These are phyloP conservation scores for Gardenia jasminoides DNA, from an alignment of 257 asterid species.

Conservation along the genomic window DNA sequence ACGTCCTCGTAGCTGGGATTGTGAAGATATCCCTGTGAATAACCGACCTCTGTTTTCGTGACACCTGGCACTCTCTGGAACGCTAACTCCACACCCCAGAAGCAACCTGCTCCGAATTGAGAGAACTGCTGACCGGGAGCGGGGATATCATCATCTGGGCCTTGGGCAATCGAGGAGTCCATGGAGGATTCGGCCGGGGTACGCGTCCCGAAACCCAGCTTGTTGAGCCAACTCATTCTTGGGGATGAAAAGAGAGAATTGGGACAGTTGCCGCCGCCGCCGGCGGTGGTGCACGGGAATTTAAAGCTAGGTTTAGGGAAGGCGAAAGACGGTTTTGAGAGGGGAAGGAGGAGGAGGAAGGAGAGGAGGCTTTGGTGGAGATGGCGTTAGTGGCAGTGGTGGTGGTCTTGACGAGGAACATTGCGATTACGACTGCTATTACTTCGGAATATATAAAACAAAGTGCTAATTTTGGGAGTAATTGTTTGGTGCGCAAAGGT, in stretches of 20 bases:
- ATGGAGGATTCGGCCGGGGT: constrained; percentile 42
- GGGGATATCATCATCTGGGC: constrained; percentile 74
- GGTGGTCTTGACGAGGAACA: constrained; percentile 42
- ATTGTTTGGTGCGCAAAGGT: background rate
- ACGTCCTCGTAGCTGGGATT: constrained; percentile 78
- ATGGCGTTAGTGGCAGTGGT: constrained; percentile 24
- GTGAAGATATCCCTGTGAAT: constrained; percentile 63
- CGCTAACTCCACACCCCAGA: constrained; percentile 96
- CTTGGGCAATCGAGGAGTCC: constrained; percentile 60
- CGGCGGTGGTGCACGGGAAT: constrained; percentile 20
- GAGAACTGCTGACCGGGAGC: constrained; percentile 77
- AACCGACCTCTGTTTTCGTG: constrained; percentile 82
- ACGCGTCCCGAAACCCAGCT: constrained; percentile 72
- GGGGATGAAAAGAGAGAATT: constrained; percentile 29
- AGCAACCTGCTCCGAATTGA: constrained; percentile 94
- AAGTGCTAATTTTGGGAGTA: background rate
- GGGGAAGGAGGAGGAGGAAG: constrained; percentile 27
- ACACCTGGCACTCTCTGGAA: constrained; percentile 90
- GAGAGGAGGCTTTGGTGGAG: constrained; percentile 37
- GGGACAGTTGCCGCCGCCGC: constrained; percentile 12
- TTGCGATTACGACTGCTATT: constrained; percentile 1
- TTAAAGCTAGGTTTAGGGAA: constrained; percentile 36
- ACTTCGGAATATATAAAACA: background rate
- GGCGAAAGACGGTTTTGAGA: constrained; percentile 37
- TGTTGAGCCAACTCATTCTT: constrained; percentile 73